A percentile compares a stretch with the other conserved stretches of the same genome.
phyloP scores from a whole-genome alignment of 805 yeast genomes.

The Teunomyces stri region DNA sequence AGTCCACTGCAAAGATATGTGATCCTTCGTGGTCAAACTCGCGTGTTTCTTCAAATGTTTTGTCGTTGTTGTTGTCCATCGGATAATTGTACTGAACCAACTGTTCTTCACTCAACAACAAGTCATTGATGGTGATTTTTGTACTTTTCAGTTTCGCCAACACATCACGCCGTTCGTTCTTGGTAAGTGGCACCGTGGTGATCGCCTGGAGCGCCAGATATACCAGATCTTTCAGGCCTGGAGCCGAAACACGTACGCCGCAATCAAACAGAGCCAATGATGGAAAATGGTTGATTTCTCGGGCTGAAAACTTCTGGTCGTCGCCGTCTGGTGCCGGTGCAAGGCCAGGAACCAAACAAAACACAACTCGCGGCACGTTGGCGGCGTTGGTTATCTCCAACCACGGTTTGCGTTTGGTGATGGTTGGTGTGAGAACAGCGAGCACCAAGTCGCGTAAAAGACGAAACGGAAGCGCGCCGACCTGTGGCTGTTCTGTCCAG shows the following conservation, averaged over 20 bases:
- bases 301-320: not conserved
- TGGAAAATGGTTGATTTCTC: not conserved
- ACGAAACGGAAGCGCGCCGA: conserved; percentile 14
- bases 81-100: conserved; percentile 57
- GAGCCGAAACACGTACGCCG: conserved; percentile 51
- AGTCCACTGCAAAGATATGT: conserved; percentile 77
- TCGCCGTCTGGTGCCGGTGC: not conserved
- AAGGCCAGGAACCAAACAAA: conserved; percentile 67
- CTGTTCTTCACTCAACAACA: conserved; percentile 50
- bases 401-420: conserved; percentile 36
- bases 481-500: not conserved
- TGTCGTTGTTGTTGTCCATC: conserved; percentile 21
- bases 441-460: conserved; percentile 18
- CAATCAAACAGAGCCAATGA: conserved; percentile 32
- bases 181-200: conserved; percentile 54
- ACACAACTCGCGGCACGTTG: conserved; percentile 52
- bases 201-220: conserved; percentile 57
- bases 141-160: conserved; percentile 29
- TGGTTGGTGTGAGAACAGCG: conserved; percentile 8
- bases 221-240: conserved; percentile 62
- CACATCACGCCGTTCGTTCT: conserved; percentile 49
- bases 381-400: conserved; percentile 46
- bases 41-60: conserved; percentile 55
- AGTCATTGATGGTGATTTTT: conserved; percentile 48
- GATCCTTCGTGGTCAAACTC: conserved; percentile 56